phyloP scores from a whole-genome alignment of 164 flowering plant species.

The Stephania cephalantha region DNA sequence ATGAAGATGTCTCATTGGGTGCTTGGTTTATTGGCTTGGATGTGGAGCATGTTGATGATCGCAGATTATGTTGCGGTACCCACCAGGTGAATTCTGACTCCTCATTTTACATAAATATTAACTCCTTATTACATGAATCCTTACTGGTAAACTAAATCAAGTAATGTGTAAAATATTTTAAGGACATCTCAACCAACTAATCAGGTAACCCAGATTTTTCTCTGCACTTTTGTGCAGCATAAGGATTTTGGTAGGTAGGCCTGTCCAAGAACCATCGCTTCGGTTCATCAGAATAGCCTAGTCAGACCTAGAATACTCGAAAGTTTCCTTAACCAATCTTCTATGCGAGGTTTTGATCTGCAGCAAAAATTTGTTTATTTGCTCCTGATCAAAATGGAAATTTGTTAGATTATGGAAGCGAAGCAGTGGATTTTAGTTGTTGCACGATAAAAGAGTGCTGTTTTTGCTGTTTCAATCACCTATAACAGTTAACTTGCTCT shows the following conservation, averaged over 20 bases:
- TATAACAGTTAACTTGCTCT: background rate
- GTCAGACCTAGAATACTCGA: background rate
- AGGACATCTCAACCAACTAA: background rate
- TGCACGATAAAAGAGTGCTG: too few species aligned
- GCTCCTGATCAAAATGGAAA: background rate
- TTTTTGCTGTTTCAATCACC: too few species aligned
- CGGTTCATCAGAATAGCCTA: background rate
- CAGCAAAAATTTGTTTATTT: background rate
- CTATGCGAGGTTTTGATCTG: background rate
- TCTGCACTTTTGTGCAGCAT: background rate
- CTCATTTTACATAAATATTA: background rate
- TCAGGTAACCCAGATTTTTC: background rate
- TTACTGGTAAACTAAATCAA: background rate
- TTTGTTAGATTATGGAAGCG: background rate
- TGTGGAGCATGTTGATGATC: slow-evolving; percentile 73
- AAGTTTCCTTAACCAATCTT: background rate
- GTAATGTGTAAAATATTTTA: background rate
- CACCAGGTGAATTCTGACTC: slow-evolving; percentile 47
- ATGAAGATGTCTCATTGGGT: slow-evolving; percentile 89
- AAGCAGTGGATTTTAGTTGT: background rate
- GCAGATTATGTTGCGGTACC: slow-evolving; percentile 74
- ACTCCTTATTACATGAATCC: background rate
- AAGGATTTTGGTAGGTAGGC: background rate
- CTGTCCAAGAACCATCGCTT: background rate
- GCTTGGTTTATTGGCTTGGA: slow-evolving; percentile 89